phyloP scores from a whole-genome alignment of 441 rosid genomes.

The Populus hybrid region DNA sequence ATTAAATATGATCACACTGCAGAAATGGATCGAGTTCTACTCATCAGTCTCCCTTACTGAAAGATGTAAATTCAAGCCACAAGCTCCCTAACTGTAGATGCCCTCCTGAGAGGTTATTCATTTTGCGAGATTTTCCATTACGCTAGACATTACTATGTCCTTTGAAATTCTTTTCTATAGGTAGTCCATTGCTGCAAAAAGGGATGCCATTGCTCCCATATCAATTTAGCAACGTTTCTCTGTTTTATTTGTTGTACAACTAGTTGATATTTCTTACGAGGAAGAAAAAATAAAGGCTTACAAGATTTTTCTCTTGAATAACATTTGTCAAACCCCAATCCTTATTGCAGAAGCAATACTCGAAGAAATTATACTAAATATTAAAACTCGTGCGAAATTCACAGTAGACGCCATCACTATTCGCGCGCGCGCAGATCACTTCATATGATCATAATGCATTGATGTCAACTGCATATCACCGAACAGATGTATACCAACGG shows the following conservation, averaged over 20 bases:
- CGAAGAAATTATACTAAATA: not conserved
- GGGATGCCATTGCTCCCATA: conserved; percentile 15
- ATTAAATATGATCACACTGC: conserved; percentile 14
- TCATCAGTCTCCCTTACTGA: not conserved
- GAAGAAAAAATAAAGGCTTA: not conserved
- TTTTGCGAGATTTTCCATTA: conserved; percentile 2
- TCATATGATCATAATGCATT: conserved; percentile 68
- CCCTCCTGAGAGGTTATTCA: not conserved
- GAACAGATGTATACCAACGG: conserved; percentile 72
- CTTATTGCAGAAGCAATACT: not conserved
- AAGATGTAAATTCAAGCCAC: conserved; percentile 2
- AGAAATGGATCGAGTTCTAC: not conserved
- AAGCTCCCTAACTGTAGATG: not conserved
- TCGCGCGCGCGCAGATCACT: conserved; percentile 68
- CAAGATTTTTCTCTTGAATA: not conserved
- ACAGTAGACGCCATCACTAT: not conserved
- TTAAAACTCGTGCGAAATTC: no score
- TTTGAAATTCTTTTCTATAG: not conserved
- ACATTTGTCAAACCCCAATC: not conserved
- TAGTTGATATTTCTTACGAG: conserved; percentile 12
- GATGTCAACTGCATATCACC: conserved; percentile 89
- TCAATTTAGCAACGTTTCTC: conserved; percentile 6
- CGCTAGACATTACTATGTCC: not conserved
- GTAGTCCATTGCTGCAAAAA: conserved; percentile 8
- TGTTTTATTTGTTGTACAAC: conserved; percentile 12